phyloP scores from a whole-genome alignment of 176 grass and related monocot species.

The Zoysia japonica region DNA sequence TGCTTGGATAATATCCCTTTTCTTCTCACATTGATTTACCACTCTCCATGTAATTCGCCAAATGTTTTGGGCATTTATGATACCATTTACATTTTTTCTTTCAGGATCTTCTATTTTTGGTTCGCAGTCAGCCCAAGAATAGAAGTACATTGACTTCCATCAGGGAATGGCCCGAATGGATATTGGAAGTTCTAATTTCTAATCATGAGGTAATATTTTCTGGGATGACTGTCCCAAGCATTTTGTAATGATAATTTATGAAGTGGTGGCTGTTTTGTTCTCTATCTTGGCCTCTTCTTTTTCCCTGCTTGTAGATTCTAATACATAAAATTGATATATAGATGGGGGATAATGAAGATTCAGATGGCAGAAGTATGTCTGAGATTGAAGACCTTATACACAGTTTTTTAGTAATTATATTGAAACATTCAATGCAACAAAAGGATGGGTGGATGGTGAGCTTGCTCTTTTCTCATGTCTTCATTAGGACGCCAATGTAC shows the following conservation, averaged over 20 bases:
- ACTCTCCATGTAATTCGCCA: constrained; percentile 19
- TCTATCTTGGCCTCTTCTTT: constrained; percentile 1
- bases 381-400: constrained; percentile 96
- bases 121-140: constrained; percentile 94
- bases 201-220: constrained; percentile 73
- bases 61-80: constrained; percentile 45
- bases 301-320: constrained; percentile 3
- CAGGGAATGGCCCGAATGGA: constrained; percentile 96
- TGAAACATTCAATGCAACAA: constrained; percentile 96
- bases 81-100: constrained; percentile 41
- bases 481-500: not conserved
- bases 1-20: not conserved
- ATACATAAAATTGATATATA: constrained; percentile 40
- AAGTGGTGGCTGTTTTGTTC: constrained; percentile 25
- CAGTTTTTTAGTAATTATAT: constrained; percentile 88
- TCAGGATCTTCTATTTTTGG: constrained; percentile 99
- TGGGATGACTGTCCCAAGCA: constrained; percentile 20
- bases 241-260: constrained; percentile 17
- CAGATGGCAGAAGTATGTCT: constrained; percentile 69
- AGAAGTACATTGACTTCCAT: constrained; percentile 73
- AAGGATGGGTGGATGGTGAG: constrained; percentile 95
- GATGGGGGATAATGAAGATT: constrained; percentile 69
- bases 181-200: constrained; percentile 97
- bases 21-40: constrained; percentile 10
- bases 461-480: constrained; percentile 35